Evolutionary conservation across 1,139 yeast species (phyloP).

Genomic region (Pichia sp.): DNA sequence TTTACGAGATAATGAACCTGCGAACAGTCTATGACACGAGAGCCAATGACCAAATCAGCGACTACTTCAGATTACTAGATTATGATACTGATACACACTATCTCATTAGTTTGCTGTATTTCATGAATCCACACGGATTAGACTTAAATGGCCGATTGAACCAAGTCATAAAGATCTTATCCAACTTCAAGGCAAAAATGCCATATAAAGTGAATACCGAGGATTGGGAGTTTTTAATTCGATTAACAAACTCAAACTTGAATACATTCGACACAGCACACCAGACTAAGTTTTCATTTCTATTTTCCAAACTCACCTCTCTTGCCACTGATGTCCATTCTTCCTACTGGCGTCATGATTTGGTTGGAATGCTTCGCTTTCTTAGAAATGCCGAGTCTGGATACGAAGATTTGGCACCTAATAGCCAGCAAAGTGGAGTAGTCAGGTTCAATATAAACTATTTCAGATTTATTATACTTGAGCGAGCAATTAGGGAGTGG

Average conservation of each 20-base stretch:
- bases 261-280: neutral
- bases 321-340: constrained; percentile 5
- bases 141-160: constrained; percentile 5
- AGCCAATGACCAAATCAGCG: neutral
- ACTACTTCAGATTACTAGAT: neutral
- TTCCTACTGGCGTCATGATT: neutral
- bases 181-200: neutral
- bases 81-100: constrained; percentile 12
- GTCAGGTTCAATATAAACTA: constrained; percentile 6
- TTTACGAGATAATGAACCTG: constrained; percentile 1
- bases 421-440: neutral
- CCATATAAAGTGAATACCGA: neutral
- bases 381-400: constrained; percentile 14
- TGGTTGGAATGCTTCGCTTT: constrained; percentile 10
- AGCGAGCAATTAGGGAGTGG: constrained; percentile 12
- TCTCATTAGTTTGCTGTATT: constrained; percentile 8
- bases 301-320: neutral
- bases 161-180: neutral
- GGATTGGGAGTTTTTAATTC: neutral
- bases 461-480: constrained; percentile 8
- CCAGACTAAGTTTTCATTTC: neutral
- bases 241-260: neutral
- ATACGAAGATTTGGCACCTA: constrained; percentile 4
- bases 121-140: constrained; percentile 7
- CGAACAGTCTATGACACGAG: too few species aligned